Conservation (phyloP, 2,329 filamentous ascomycete species). For the Microdochium paspali region DNA sequence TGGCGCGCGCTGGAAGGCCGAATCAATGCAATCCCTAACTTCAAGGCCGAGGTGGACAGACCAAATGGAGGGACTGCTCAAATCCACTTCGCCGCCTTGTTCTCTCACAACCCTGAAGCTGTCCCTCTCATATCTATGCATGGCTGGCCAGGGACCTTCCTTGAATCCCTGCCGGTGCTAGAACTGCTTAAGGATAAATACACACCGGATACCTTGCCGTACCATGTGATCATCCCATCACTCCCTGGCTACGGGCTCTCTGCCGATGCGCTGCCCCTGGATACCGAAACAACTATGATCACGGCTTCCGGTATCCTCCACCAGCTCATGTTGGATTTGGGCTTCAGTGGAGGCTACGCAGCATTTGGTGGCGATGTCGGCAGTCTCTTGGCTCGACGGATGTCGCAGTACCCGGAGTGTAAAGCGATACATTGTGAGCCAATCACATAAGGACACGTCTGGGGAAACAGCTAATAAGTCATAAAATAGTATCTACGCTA, state of each 20-base stretch:
- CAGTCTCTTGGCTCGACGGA: not conserved
- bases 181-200: slow-evolving; percentile 35
- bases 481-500: not conserved
- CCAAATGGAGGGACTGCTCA: slow-evolving; percentile 17
- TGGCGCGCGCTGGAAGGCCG: slow-evolving; percentile 26
- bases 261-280: not conserved
- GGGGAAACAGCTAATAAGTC: not conserved
- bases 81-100: slow-evolving; percentile 44
- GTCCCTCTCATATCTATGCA: slow-evolving; percentile 41
- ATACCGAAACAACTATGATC: not conserved
- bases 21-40: slow-evolving; percentile 40
- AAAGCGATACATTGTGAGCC: not conserved
- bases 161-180: slow-evolving; percentile 45
- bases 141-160: slow-evolving; percentile 43
- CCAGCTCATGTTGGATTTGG: not conserved
- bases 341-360: not conserved
- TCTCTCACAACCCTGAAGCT: slow-evolving; percentile 37
- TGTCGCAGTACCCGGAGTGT: not conserved
- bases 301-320: slow-evolving; percentile 5
- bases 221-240: slow-evolving; percentile 45
- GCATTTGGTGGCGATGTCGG: not conserved
- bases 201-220: slow-evolving; percentile 37
- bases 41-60: slow-evolving; percentile 27
- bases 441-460: not conserved
- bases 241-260: slow-evolving; percentile 37